Percentiles rank a stretch among this genome's conserved stretches.
Evolutionary conservation across 192 early-diverging fungal species (phyloP).

Genomic region (Paraglomus brasilianum): DNA sequence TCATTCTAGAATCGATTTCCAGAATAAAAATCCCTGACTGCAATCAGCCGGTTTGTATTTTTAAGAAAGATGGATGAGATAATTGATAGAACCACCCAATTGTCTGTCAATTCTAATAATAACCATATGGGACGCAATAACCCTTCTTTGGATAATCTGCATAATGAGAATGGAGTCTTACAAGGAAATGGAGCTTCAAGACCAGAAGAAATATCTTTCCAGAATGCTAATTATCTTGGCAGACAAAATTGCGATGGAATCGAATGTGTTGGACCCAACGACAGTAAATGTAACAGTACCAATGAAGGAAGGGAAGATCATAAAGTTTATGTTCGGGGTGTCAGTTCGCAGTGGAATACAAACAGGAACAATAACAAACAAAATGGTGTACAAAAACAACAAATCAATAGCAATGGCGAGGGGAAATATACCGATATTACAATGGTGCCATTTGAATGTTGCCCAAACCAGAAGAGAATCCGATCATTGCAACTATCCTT

Average conservation of each 20-base stretch:
- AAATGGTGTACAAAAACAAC: background rate
- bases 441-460: slow-evolving; percentile 4
- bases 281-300: slow-evolving; percentile 22
- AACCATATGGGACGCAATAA: slow-evolving; percentile 18
- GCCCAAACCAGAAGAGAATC: slow-evolving; percentile 14
- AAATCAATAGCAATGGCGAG: background rate
- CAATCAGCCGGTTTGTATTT: too few species aligned
- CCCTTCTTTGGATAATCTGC: slow-evolving; percentile 22
- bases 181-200: background rate
- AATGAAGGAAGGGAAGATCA: slow-evolving; percentile 17
- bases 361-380: too few species aligned
- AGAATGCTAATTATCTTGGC: slow-evolving; percentile 11
- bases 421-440: background rate
- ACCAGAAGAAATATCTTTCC: background rate
- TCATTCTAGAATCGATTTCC: too few species aligned
- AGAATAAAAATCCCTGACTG: too few species aligned
- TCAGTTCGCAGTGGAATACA: too few species aligned
- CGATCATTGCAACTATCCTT: slow-evolving; percentile 18
- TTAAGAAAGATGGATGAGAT: too few species aligned
- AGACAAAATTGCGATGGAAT: slow-evolving; percentile 16
- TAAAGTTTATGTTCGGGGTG: slow-evolving; percentile 21
- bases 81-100: slow-evolving; percentile 2
- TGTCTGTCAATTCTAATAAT: slow-evolving; percentile 22
- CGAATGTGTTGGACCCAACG: background rate
- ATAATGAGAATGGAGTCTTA: slow-evolving; percentile 28